A percentile compares a stretch with the other conserved stretches of the same genome.
phyloP scores from a whole-genome alignment of 2,329 filamentous ascomycete genomes.

The Apiospora rasikravindrae region DNA sequence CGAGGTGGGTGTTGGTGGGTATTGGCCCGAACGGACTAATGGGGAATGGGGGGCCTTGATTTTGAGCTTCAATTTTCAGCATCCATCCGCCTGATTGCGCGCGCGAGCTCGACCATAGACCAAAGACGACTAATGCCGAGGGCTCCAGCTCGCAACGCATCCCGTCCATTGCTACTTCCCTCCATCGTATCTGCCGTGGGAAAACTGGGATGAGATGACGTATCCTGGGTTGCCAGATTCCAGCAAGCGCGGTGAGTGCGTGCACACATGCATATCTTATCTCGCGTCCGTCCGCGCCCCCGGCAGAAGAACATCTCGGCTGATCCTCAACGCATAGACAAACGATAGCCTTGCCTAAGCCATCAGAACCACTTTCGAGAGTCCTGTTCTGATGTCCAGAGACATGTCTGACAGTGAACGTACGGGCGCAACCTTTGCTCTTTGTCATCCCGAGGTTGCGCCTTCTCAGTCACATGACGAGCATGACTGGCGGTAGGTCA shows the following conservation, averaged over 20 bases:
- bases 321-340: background rate
- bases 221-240: background rate
- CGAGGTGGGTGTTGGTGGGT: slow-evolving; percentile 1
- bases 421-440: background rate
- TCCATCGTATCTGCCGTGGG: background rate
- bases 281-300: background rate
- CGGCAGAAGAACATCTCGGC: background rate
- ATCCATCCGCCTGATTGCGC: background rate
- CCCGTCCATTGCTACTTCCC: background rate
- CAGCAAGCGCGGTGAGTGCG: slow-evolving; percentile 7
- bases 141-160: background rate
- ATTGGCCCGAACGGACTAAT: background rate
- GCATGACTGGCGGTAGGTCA: slow-evolving; percentile 8
- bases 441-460: background rate
- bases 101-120: background rate
- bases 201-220: slow-evolving; percentile 10
- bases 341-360: background rate
- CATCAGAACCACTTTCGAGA: background rate
- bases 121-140: too few species aligned
- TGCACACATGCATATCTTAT: background rate
- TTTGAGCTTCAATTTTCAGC: slow-evolving; percentile 16
- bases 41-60: slow-evolving; percentile 1
- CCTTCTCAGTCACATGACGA: slow-evolving; percentile 13
- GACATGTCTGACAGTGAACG: slow-evolving; percentile 14
- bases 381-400: background rate